A percentile compares a stretch with the other conserved stretches of the same genome.
These are phyloP conservation scores for Colletotrichum higginsianum DNA, from an alignment of 2,329 filamentous ascomycete species.

Conservation along the genomic window DNA sequence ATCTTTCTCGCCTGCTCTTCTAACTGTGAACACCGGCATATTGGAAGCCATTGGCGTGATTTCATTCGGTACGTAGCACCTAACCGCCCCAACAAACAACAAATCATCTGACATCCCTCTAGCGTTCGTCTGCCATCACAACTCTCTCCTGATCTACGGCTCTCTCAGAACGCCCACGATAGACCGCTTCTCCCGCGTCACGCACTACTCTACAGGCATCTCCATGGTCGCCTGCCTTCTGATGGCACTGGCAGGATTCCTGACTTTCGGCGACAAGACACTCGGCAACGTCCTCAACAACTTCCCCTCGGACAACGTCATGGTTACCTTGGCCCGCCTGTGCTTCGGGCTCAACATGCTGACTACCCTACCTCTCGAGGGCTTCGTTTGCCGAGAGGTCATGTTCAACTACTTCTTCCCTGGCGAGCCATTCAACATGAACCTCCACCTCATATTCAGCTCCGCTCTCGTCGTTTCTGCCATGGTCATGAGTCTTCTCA, in stretches of 20 bases:
- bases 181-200: conserved; percentile 93
- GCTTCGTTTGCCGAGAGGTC: conserved; percentile 97
- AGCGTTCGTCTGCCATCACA: conserved; percentile 87
- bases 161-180: conserved; percentile 94
- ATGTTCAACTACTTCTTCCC: conserved; percentile 88
- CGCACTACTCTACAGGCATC: conserved; percentile 91
- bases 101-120: conserved; percentile 50
- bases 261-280: conserved; percentile 93
- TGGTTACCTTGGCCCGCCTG: conserved; percentile 95
- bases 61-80: conserved; percentile 80
- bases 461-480: conserved; percentile 85
- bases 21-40: conserved; percentile 88
- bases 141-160: conserved; percentile 97
- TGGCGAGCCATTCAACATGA: conserved; percentile 82
- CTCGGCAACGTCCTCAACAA: conserved; percentile 98
- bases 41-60: conserved; percentile 98
- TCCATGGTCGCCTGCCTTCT: conserved; percentile 93
- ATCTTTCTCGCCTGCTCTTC: conserved; percentile 75
- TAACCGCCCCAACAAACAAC: not conserved
- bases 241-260: conserved; percentile 90
- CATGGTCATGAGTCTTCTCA: conserved; percentile 83
- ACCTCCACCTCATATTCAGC: conserved; percentile 89
- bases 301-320: conserved; percentile 89
- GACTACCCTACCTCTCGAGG: conserved; percentile 94
- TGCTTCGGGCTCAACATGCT: conserved; percentile 99